Conservation (phyloP, 2,329 filamentous ascomycete species). For the Aureobasidium musti region DNA sequence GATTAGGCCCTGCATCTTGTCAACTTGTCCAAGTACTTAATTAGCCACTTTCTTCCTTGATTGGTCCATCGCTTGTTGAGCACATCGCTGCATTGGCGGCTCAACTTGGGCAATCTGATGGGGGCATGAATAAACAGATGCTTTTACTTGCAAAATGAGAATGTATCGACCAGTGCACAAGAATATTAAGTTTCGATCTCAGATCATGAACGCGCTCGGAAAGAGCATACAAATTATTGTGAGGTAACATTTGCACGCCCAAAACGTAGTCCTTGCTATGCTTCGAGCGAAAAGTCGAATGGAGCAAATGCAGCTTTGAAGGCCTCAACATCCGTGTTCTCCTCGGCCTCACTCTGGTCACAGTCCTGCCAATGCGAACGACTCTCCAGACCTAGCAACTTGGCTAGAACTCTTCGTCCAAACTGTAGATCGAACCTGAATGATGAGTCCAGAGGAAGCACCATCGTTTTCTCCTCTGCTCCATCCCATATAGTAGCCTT, state of each 20-base stretch:
- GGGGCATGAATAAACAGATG: neutral
- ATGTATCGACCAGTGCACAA: neutral
- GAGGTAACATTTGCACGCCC: neutral
- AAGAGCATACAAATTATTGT: neutral
- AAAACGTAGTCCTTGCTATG: neutral
- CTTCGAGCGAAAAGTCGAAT: slow-evolving; percentile 74
- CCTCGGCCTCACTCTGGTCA: slow-evolving; percentile 73
- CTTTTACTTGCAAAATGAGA: neutral
- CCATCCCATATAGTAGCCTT: slow-evolving; percentile 42
- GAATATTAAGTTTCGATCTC: neutral
- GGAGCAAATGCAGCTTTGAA: slow-evolving; percentile 81
- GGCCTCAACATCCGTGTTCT: slow-evolving; percentile 71
- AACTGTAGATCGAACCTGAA: slow-evolving; percentile 90
- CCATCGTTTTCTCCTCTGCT: slow-evolving; percentile 63
- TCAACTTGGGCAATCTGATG: neutral
- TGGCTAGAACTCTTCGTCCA: slow-evolving; percentile 81
- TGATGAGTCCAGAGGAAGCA: slow-evolving; percentile 70
- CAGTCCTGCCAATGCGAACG: slow-evolving; percentile 86
- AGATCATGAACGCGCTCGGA: neutral
- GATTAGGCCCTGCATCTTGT: slow-evolving; percentile 11
- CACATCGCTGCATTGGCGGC: slow-evolving; percentile 11
- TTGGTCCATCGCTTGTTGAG: slow-evolving; percentile 3
- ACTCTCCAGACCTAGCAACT: slow-evolving; percentile 76
- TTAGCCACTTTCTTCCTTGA: neutral
- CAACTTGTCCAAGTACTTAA: neutral